A percentile compares a stretch with the other conserved stretches of the same genome.
phyloP scores from a whole-genome alignment of 495 filamentous ascomycete species.

The Apiosordaria backusii region DNA sequence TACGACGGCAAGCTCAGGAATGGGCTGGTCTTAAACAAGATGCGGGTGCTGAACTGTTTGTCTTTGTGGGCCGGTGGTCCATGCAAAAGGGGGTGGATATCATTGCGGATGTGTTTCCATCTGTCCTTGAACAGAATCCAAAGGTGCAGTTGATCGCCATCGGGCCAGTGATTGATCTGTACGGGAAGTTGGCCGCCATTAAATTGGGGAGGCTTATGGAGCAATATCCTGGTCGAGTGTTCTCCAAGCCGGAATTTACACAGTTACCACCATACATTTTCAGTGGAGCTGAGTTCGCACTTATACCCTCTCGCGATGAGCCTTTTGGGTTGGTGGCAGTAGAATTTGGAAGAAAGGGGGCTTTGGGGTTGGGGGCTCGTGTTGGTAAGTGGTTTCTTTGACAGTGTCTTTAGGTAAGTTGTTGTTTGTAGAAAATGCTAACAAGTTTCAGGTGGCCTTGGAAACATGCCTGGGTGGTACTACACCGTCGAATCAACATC shows the following conservation, averaged over 20 bases:
- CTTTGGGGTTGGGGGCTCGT: constrained; percentile 66
- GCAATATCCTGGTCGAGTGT: constrained; percentile 65
- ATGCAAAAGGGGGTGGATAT: constrained; percentile 75
- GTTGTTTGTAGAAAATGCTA: not conserved
- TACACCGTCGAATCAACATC: constrained; percentile 64
- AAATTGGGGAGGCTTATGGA: constrained; percentile 68
- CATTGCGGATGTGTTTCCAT: constrained; percentile 68
- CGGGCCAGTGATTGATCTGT: constrained; percentile 69
- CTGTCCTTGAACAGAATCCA: constrained; percentile 57
- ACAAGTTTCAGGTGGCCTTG: constrained; percentile 48
- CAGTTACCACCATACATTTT: constrained; percentile 69
- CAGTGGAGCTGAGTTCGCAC: constrained; percentile 70
- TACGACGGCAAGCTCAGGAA: constrained; percentile 66
- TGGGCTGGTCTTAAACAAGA: constrained; percentile 65
- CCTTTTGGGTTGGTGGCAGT: constrained; percentile 77
- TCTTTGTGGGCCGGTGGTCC: constrained; percentile 74
- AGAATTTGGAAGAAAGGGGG: constrained; percentile 74
- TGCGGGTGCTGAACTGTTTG: constrained; percentile 64
- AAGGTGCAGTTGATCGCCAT: constrained; percentile 65
- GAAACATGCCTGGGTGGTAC: constrained; percentile 74
- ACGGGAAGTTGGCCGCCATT: constrained; percentile 67
- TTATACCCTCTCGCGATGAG: constrained; percentile 74
- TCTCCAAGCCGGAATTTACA: constrained; percentile 71
- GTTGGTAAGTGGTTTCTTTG: constrained; percentile 50
- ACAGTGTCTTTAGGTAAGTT: not conserved